Base-by-base conservation (phyloP, 805 yeast genomes). In the Millerozyma miso region DNA sequence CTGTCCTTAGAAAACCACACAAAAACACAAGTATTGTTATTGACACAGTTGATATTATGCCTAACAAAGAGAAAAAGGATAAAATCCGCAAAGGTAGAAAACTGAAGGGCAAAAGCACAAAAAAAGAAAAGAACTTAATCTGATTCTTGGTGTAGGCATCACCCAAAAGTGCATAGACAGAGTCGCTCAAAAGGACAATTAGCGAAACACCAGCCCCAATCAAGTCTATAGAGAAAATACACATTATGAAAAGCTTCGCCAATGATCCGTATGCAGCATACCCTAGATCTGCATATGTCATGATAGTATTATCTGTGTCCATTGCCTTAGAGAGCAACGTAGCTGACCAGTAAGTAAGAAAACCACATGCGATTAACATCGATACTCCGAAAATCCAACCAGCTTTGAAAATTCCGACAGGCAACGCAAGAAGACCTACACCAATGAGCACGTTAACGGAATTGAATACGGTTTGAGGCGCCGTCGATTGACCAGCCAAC, bases 221-320 rank as follows among this genome's bases (percentile, higher is more conserved):
- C 35, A 89, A 70, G 54, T 89, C 97, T 34, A 86, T 52, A 0
- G 91, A 82, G 56, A 89, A 88, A 12, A 88, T 56, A 12, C 81
- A 51, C 2, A 95, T 85, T 26, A 89, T 85, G 31, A 84, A 59
- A 3, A 86, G 69, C 53, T 95, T 76, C 2, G 93, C 95, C 26
- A 69, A 70, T 2, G 84, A 68, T 1, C 96, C 96, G 56, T 83
- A 88, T 0, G 90, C 85, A n/a, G 88, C 86, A 53, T 79, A 83
- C 3, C 95, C 95, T 38, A 89, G 71, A 65, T 89, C 97, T 0
- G 96, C 95, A 60, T 88, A 89, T 0, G 96, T 85, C 72, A 84
- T 81, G 41, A 88, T 65, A 0, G 93, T 82, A 13, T 77, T 82
- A 63, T 88, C 93, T 1, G 88, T 83, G 48, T 83, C 88, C 74